Conservation (phyloP, 805 yeast species). For the Metschnikowia peoriensis region DNA sequence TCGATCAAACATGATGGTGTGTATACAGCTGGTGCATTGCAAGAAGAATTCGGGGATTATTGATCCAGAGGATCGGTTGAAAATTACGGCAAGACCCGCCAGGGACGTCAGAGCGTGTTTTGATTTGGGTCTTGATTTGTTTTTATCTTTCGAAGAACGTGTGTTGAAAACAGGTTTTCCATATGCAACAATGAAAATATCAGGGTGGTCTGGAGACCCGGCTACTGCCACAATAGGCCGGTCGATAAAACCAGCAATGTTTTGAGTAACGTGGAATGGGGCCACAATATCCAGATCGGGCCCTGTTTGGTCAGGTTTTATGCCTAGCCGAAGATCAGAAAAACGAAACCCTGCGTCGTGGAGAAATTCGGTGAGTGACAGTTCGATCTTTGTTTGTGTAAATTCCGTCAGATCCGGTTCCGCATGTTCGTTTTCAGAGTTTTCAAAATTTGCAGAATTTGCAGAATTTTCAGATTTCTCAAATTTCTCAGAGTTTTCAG, state of each 20-base stretch:
- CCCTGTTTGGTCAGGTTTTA: background rate
- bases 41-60: conserved; percentile 38
- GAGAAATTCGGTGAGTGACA: conserved; percentile 3
- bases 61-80: conserved; percentile 25
- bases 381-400: conserved; percentile 3
- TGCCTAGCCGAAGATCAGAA: conserved; percentile 18
- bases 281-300: conserved; percentile 4
- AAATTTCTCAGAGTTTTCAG: background rate
- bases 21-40: conserved; percentile 39
- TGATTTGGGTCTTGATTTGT: no score
- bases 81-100: conserved; percentile 31
- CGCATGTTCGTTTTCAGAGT: background rate
- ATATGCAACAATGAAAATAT: conserved; percentile 16
- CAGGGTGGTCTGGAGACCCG: conserved; percentile 12
- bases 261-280: conserved; percentile 11
- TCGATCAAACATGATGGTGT: conserved; percentile 40
- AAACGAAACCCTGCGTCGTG: conserved; percentile 7
- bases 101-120: conserved; percentile 6
- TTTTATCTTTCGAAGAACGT: background rate
- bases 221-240: conserved; percentile 14
- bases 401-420: background rate
- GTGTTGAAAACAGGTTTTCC: conserved; percentile 1
- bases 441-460: background rate
- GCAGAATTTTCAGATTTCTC: background rate
- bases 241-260: conserved; percentile 8